Evolutionary conservation across 345 rosid genomes (phyloP).

Genomic region (Fremontodendron californicum): DNA sequence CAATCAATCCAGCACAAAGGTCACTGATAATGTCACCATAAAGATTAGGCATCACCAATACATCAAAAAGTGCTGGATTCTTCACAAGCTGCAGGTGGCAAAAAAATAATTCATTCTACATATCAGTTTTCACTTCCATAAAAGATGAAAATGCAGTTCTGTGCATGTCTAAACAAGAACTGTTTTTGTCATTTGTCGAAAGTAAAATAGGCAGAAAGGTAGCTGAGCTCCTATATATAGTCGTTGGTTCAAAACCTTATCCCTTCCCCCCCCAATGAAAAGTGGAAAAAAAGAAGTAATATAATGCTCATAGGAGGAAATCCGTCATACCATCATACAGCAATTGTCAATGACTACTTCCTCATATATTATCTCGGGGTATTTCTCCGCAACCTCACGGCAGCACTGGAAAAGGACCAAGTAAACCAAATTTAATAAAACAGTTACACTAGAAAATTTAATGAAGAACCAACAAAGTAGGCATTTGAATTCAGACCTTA

Average conservation of each 20-base stretch:
- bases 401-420: constrained; percentile 65
- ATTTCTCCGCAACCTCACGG: constrained; percentile 97
- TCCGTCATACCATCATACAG: constrained; percentile 86
- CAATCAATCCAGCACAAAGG: constrained; percentile 91
- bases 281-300: too few relatives aligned
- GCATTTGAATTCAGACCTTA: constrained; percentile 42
- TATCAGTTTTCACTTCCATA: constrained; percentile 5
- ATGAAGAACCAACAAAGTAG: constrained; percentile 12
- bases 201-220: neutral
- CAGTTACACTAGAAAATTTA: neutral
- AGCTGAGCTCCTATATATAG: neutral
- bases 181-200: neutral
- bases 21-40: constrained; percentile 99
- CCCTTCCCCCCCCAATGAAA: neutral
- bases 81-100: constrained; percentile 76
- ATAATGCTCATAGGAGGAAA: neutral
- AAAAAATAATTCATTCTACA: constrained; percentile 14
- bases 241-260: neutral
- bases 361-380: constrained; percentile 92
- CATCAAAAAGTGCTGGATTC: constrained; percentile 91
- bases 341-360: constrained; percentile 99
- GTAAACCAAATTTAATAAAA: constrained; percentile 9
- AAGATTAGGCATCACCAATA: constrained; percentile 97
- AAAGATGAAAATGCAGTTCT: neutral
- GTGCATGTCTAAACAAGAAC: neutral